These are phyloP conservation scores for Solanum microdontum DNA, from an alignment of 257 asterid genomes.

Conservation along the genomic window DNA sequence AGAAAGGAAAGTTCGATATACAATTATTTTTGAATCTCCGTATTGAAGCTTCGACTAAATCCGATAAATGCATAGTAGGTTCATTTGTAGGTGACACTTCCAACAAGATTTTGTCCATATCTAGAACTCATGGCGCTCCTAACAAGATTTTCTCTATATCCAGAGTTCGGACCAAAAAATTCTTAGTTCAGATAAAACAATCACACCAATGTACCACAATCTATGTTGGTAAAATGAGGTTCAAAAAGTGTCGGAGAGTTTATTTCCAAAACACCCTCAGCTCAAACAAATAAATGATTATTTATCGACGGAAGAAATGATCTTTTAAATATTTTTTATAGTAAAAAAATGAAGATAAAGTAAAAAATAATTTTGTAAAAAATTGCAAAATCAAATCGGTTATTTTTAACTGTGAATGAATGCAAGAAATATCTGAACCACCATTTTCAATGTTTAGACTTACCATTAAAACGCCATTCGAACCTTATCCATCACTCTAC, in stretches of 20 bases:
- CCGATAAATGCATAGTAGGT: not conserved
- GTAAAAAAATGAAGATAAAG: too few relatives aligned
- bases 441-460: not conserved
- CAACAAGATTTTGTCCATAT: not conserved
- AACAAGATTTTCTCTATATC: too few relatives aligned
- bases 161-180: accelerated
- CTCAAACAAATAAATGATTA: not conserved
- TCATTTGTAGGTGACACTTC: not conserved
- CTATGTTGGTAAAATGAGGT: too few relatives aligned
- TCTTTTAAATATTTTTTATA: too few relatives aligned
- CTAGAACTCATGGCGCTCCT: not conserved
- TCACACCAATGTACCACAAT: not conserved
- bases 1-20: not conserved
- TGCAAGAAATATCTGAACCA: not conserved
- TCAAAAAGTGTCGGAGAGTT: too few relatives aligned
- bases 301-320: too few relatives aligned
- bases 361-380: not conserved
- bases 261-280: too few relatives aligned
- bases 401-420: not conserved
- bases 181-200: too few relatives aligned
- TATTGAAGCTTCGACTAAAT: too few relatives aligned
- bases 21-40: not conserved
- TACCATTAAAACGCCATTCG: not conserved
- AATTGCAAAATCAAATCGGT: not conserved
- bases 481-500: not conserved